Evolutionary conservation across 129 eudicot species (phyloP).

Genomic region (Escallonia rubra): DNA sequence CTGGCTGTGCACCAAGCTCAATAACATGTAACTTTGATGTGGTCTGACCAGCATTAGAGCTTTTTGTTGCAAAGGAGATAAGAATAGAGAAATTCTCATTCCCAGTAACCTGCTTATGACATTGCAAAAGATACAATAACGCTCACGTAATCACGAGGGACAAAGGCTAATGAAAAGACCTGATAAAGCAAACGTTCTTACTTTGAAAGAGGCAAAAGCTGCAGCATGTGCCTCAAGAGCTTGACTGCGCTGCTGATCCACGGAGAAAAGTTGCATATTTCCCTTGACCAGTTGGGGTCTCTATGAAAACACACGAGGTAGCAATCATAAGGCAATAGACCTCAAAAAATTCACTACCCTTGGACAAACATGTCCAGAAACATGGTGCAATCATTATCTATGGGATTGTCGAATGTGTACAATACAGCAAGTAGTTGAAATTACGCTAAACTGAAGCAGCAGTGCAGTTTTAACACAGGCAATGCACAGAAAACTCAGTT

Average conservation of each 20-base stretch:
- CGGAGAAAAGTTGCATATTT: slow-evolving; percentile 89
- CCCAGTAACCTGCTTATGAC: slow-evolving; percentile 64
- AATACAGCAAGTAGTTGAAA: no score
- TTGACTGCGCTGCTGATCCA: slow-evolving; percentile 92
- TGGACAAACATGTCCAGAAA: no score
- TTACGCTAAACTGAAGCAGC: no score
- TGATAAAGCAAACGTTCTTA: slow-evolving; percentile 17
- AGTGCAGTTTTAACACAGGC: no score
- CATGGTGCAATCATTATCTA: no score
- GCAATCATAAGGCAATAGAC: background rate
- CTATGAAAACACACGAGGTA: slow-evolving; percentile 25
- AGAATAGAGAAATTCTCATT: slow-evolving; percentile 93
- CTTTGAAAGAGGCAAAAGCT: slow-evolving; percentile 82
- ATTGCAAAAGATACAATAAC: slow-evolving; percentile 4
- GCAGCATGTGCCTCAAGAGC: slow-evolving; percentile 98
- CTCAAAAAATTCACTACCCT: background rate
- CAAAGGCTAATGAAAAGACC: background rate
- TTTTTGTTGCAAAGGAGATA: slow-evolving; percentile 88
- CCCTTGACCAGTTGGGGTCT: slow-evolving; percentile 95
- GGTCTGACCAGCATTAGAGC: slow-evolving; percentile 89
- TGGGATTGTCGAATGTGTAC: no score
- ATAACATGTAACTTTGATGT: slow-evolving; percentile 91
- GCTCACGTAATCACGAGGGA: background rate
- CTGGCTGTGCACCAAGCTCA: slow-evolving; percentile 99
- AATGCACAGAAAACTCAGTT: no score